Base-by-base conservation (phyloP, 345 rosid genomes). In the Eucalyptus pauciflora region DNA sequence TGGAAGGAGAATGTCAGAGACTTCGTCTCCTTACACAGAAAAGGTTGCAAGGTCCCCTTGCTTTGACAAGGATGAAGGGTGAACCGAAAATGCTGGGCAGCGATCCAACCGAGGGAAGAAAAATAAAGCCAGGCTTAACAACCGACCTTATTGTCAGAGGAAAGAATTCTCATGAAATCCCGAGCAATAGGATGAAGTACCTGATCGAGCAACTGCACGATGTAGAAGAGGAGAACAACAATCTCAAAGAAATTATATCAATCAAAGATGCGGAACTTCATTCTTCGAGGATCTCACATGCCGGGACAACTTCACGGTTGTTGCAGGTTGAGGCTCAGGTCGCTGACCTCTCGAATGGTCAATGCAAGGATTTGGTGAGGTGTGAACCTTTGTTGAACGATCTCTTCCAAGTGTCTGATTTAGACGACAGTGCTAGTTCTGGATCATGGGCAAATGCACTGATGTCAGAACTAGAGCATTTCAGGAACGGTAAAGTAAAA, bases 1-100 rank as follows among this genome's bases (percentile, higher is more conserved):
- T 98, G 60, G 99, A 98, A 93, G 94, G 92, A 31, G 99, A 98
- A 90, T 97, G 98, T 90, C 95, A 97, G 90, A 97, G 95, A 86
- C 92, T 96, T 71, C 95, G 95, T 6, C 86, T 93, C 41, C 89
- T 94, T 79, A 80, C 91, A 87, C 94, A 93, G 50, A 98, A 96
- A 91, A 94, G 94, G 96, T 91, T 92, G 43, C 96, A 95, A 1
- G 95, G 95, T 76, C 93, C 94, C 79, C 91, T 95, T 45, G 93
- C 95, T 83, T 56, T 92, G 80, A 80, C 71, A 67, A 94, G 92
- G 83, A 94, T 92, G 91, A 96, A 88, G 92, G 90, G 91, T 33
- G 94, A 95, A 91, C 92, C 91, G 18, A 95, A 93, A 89, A 89
- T 90, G 33, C 91, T 89, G 56, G 93, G 94, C 56, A 92, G 90